A percentile compares a stretch with the other conserved stretches of the same genome.
phyloP scores from a whole-genome alignment of 2,329 filamentous ascomycete species.

The Aspergillus felis region DNA sequence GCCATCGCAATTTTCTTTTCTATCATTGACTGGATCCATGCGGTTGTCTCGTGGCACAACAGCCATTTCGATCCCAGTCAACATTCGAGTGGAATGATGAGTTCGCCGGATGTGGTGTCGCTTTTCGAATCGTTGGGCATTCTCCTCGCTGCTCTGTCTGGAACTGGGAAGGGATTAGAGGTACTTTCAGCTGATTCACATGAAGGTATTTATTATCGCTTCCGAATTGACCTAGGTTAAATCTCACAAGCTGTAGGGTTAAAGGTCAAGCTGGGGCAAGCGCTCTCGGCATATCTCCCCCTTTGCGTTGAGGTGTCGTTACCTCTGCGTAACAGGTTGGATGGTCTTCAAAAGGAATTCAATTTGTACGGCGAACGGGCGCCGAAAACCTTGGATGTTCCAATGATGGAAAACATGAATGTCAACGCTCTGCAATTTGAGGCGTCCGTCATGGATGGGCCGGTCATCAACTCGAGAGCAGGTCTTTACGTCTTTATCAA shows the following conservation, averaged over 20 bases:
- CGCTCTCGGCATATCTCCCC: constrained; percentile 38
- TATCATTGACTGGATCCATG: constrained; percentile 37
- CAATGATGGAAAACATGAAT: constrained; percentile 40
- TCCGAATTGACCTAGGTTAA: background rate
- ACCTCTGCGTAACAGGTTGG: constrained; percentile 36
- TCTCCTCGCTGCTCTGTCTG: constrained; percentile 36
- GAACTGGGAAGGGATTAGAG: constrained; percentile 33
- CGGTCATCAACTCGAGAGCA: constrained; percentile 69
- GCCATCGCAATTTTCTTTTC: constrained; percentile 30
- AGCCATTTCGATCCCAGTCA: constrained; percentile 21
- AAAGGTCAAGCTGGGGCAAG: constrained; percentile 36
- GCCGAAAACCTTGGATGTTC: constrained; percentile 41
- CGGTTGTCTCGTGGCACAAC: constrained; percentile 34
- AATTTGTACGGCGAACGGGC: constrained; percentile 39
- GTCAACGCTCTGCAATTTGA: constrained; percentile 51
- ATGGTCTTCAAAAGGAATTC: constrained; percentile 40
- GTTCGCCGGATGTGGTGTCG: constrained; percentile 35
- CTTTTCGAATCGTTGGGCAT: constrained; percentile 42
- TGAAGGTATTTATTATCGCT: constrained; percentile 25
- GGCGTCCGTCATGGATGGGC: constrained; percentile 59
- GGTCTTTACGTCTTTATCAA: constrained; percentile 84
- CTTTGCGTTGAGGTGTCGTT: constrained; percentile 39
- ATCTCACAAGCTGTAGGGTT: constrained; percentile 20
- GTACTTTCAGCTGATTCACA: constrained; percentile 31
- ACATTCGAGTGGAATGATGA: constrained; percentile 28